Conservation (phyloP, 2,329 filamentous ascomycete genomes). For the Trematosphaeria pertusa region DNA sequence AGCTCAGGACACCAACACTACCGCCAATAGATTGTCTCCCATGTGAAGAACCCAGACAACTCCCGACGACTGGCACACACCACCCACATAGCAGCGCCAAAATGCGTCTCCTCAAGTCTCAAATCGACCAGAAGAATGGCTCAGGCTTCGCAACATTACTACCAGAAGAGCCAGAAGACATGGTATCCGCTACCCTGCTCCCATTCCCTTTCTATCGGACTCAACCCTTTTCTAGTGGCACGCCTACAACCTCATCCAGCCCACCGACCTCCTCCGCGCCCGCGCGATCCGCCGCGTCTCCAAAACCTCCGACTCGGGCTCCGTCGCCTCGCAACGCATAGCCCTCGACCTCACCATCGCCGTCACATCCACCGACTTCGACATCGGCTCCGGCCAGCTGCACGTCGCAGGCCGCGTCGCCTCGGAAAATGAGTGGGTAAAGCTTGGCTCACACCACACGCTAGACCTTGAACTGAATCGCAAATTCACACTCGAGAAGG, state of each 20-base stretch:
- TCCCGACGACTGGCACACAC: too few relatives aligned
- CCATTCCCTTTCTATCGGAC: slow-evolving; percentile 6
- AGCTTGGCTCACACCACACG: slow-evolving; percentile 72
- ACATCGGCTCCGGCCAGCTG: slow-evolving; percentile 70
- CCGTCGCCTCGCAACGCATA: slow-evolving; percentile 68
- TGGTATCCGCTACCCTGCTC: slow-evolving; percentile 56
- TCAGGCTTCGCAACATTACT: slow-evolving; percentile 69
- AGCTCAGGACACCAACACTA: too few relatives aligned
- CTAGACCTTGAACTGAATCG: slow-evolving; percentile 86
- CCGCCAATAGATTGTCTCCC: too few relatives aligned
- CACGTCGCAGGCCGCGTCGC: slow-evolving; percentile 72
- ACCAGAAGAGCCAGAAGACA: slow-evolving; percentile 77
- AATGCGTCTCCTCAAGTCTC: slow-evolving; percentile 74
- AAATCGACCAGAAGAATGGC: slow-evolving; percentile 68
- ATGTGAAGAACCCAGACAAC: too few relatives aligned
- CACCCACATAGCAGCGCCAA: too few relatives aligned
- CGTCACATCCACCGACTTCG: slow-evolving; percentile 72
- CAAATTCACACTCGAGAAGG: slow-evolving; percentile 88
- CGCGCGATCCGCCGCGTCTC: slow-evolving; percentile 71
- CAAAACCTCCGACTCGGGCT: slow-evolving; percentile 66
- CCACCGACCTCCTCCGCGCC: slow-evolving; percentile 69
- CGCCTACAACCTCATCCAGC: slow-evolving; percentile 74
- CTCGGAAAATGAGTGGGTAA: slow-evolving; percentile 71
- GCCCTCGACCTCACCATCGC: slow-evolving; percentile 70
- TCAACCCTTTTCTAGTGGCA: slow-evolving; percentile 66